Evolutionary conservation across 305 asterid species (phyloP), one percentile per base, ranked within the genome.

Genomic region (Fraxinus latifolia): DNA sequence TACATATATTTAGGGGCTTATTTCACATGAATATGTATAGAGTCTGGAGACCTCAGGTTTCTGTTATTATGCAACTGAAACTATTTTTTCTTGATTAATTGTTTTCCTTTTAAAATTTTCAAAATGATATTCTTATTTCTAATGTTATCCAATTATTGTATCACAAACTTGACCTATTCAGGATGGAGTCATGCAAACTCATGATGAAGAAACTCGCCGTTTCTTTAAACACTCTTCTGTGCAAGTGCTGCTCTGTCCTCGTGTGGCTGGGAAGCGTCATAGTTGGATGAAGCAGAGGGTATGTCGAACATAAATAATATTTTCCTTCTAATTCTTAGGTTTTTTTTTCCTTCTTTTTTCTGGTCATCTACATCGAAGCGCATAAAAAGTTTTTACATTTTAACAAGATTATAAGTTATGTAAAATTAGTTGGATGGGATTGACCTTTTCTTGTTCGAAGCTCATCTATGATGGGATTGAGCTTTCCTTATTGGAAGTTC

Each of bases 261-360:
- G 88, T 2, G 77, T 81, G 70, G 88, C 84, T 1, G 86, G 86
- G 78, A 85, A 83, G 74, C 80, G 79, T 19, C 98, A 91, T 88
- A 85, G 88, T 78, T 85, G 88, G 88, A 75, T 77, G 33, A 83
- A 85, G 50, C 67, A 77, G 68, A 90, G 91, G 98, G 98, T 96
- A 90, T 83, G 92, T 68, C 21, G 0, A 5, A 68, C 3, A 31
- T 65, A 31, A 68, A 68, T 68, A 31, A 68, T 31, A 1, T 29
- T 68, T 68, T 55, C 27, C 27, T 55, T 55, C 23, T 4, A 5
- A 5, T 5, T 6, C 4, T 15, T 53, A 14, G 19, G n/a, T 53
- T 53, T 15, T n/a, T 7, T 7, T 2, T 6, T 0, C 65, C 5
- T 4, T n/a, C 2, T 5, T 53, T 58, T 21, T 58, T n/a, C 21